Percentiles rank a stretch among this genome's conserved stretches.
phyloP scores from a whole-genome alignment of 1,284 basidiomycete species.

The Tilletia walkeri region DNA sequence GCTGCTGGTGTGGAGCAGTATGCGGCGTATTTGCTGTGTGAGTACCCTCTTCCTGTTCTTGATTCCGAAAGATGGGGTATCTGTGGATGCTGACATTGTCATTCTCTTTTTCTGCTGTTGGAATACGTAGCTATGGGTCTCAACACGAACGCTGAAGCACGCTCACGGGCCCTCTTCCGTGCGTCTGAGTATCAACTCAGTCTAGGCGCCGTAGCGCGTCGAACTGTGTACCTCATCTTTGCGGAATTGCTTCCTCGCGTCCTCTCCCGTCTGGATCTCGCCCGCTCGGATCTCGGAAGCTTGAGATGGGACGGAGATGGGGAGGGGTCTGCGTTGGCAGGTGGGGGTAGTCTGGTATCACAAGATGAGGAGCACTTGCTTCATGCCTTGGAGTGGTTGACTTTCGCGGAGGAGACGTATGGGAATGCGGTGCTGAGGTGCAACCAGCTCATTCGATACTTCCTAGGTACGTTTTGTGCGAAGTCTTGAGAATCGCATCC shows the following conservation, averaged over 20 bases:
- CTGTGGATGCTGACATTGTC: too few species aligned
- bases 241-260: slow-evolving; percentile 62
- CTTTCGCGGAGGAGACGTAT: slow-evolving; percentile 1
- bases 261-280: slow-evolving; percentile 28
- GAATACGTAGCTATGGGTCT: slow-evolving; percentile 63
- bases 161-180: slow-evolving; percentile 71
- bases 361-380: slow-evolving; percentile 33
- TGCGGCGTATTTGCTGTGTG: slow-evolving; percentile 70
- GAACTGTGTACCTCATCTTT: slow-evolving; percentile 69
- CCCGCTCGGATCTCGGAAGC: slow-evolving; percentile 21
- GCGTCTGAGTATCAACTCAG: slow-evolving; percentile 82
- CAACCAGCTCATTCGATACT: neutral
- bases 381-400: slow-evolving; percentile 22
- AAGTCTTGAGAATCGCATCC: neutral
- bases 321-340: neutral
- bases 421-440: neutral
- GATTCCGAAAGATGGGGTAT: too few species aligned
- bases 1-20: slow-evolving; percentile 85
- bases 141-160: slow-evolving; percentile 67
- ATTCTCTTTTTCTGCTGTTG: neutral
- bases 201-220: slow-evolving; percentile 74
- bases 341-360: neutral
- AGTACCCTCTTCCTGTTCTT: neutral
- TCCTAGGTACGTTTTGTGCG: neutral
- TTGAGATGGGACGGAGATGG: slow-evolving; percentile 19